A percentile compares a stretch with the other conserved stretches of the same genome.
Conservation (phyloP, 2,329 filamentous ascomycete genomes). For the Penicillium griseofulvum region DNA sequence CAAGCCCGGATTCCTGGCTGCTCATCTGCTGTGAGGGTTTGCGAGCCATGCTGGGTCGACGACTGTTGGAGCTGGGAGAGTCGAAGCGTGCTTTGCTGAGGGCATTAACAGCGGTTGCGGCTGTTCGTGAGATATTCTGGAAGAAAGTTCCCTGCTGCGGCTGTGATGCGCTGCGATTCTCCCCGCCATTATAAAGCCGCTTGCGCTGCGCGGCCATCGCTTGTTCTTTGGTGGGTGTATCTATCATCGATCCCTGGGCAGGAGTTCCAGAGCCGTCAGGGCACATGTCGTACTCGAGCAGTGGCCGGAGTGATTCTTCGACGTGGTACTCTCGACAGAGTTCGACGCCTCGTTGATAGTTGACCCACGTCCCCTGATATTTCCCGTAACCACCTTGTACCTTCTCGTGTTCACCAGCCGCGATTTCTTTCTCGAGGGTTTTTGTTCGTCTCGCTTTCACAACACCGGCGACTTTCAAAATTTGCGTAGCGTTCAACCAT, state of each 20-base stretch:
- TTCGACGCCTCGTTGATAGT: constrained; percentile 85
- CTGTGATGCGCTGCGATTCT: constrained; percentile 64
- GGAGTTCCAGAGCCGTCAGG: constrained; percentile 61
- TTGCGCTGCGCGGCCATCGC: constrained; percentile 96
- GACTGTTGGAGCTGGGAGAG: constrained; percentile 68
- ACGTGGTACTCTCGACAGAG: constrained; percentile 75
- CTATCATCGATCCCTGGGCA: constrained; percentile 67
- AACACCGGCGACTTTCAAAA: constrained; percentile 93
- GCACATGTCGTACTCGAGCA: constrained; percentile 51
- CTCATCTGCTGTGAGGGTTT: constrained; percentile 64
- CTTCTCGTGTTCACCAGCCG: constrained; percentile 95
- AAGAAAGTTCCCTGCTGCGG: constrained; percentile 82
- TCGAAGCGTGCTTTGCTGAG: constrained; percentile 96
- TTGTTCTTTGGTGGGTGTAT: constrained; percentile 97
- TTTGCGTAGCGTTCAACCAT: constrained; percentile 97
- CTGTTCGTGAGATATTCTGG: constrained; percentile 91
- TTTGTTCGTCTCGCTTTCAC: constrained; percentile 98
- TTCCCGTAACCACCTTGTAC: constrained; percentile 98
- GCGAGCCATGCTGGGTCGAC: constrained; percentile 67
- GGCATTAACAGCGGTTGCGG: constrained; percentile 87
- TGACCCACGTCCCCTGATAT: constrained; percentile 98
- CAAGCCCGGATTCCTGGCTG: constrained; percentile 63
- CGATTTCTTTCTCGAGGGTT: constrained; percentile 95
- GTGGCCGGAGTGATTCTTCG: constrained; percentile 47
- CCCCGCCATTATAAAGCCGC: constrained; percentile 77